Evolutionary conservation across 805 yeast species (phyloP).

Genomic region (Cyberlindnera lachancei): DNA sequence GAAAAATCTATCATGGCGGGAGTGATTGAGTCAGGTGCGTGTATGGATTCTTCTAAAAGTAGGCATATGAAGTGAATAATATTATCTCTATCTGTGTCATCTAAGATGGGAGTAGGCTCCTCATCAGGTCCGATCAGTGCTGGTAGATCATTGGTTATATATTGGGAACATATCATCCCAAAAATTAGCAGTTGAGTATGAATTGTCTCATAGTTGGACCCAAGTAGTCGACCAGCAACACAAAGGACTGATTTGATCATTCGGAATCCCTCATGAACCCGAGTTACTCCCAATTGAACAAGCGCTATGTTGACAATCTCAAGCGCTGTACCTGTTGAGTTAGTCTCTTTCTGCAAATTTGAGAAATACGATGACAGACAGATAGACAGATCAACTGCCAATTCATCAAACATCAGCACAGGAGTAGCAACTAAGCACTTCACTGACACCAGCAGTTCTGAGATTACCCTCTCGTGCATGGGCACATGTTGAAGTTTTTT

Average conservation of each 20-base stretch:
- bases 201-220: slow-evolving; percentile 35
- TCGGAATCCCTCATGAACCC: slow-evolving; percentile 30
- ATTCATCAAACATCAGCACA: slow-evolving; percentile 15
- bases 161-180: slow-evolving; percentile 35
- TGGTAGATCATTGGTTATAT: slow-evolving; percentile 24
- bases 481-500: slow-evolving; percentile 4
- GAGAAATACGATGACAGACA: slow-evolving; percentile 18
- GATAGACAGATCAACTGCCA: slow-evolving; percentile 14
- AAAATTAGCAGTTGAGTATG: slow-evolving; percentile 39
- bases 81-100: slow-evolving; percentile 7
- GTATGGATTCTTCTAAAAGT: neutral
- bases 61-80: slow-evolving; percentile 12
- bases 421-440: slow-evolving; percentile 20
- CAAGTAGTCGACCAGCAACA: slow-evolving; percentile 27
- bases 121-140: slow-evolving; percentile 17
- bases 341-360: slow-evolving; percentile 20
- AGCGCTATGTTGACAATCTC: slow-evolving; percentile 40
- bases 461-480: slow-evolving; percentile 21
- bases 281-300: slow-evolving; percentile 32
- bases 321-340: slow-evolving; percentile 28
- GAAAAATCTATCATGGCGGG: slow-evolving; percentile 10
- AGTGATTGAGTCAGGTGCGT: slow-evolving; percentile 1
- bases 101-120: neutral
- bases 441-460: slow-evolving; percentile 22
- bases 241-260: slow-evolving; percentile 33